Evolutionary conservation across 208 protist genomes (phyloP).

Genomic region (Trypanosoma rangeli): DNA sequence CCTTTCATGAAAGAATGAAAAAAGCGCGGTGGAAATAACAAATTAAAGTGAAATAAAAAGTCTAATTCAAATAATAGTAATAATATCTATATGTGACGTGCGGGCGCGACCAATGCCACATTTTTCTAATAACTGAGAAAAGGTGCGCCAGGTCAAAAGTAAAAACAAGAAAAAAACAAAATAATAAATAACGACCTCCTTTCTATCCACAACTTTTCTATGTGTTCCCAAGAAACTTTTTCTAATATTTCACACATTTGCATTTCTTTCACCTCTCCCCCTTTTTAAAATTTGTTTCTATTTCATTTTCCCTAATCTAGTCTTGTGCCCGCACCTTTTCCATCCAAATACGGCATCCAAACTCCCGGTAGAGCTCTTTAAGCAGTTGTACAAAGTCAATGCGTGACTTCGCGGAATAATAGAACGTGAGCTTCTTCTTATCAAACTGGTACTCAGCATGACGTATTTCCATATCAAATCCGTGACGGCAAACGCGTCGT

Average conservation of each 20-base stretch:
- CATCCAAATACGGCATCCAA: slow-evolving; percentile 91
- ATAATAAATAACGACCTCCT: slow-evolving; percentile 10
- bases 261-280: background rate
- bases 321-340: slow-evolving; percentile 63
- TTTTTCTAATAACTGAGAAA: slow-evolving; percentile 14
- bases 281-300: background rate
- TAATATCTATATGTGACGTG: slow-evolving; percentile 11
- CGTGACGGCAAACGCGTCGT: slow-evolving; percentile 49
- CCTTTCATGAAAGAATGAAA: slow-evolving; percentile 1
- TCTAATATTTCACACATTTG: background rate
- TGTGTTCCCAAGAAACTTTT: slow-evolving; percentile 22
- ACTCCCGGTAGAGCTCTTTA: slow-evolving; percentile 85
- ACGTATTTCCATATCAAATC: slow-evolving; percentile 76
- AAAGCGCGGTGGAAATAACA: background rate
- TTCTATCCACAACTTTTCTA: slow-evolving; percentile 15
- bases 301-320: slow-evolving; percentile 22
- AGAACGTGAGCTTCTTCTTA: slow-evolving; percentile 93
- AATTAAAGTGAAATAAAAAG: slow-evolving; percentile 12
- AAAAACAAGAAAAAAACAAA: slow-evolving; percentile 2
- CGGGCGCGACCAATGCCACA: background rate
- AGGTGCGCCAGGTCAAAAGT: background rate
- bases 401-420: slow-evolving; percentile 74
- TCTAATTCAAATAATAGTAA: slow-evolving; percentile 9
- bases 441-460: slow-evolving; percentile 93
- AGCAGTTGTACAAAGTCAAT: slow-evolving; percentile 85